A percentile compares a stretch with the other conserved stretches of the same genome.
phyloP scores from a whole-genome alignment of 306 rosid genomes.

The Spatholobus suberectus region DNA sequence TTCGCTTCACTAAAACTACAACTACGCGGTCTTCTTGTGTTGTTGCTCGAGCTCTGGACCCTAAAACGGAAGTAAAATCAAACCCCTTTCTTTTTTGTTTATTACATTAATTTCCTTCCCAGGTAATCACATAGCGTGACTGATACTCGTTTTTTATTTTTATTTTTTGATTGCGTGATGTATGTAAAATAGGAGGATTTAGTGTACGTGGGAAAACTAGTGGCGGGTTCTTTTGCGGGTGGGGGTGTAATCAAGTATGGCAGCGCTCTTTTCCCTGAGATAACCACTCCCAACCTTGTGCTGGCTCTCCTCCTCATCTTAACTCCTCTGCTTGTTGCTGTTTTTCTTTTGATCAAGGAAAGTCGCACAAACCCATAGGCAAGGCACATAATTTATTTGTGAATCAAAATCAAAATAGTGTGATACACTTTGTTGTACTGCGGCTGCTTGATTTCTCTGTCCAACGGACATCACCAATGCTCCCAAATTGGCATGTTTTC shows the following conservation, averaged over 20 bases:
- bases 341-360: slow-evolving; percentile 67
- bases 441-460: no score
- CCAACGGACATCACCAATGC: no score
- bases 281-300: slow-evolving; percentile 74
- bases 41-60: slow-evolving; percentile 57
- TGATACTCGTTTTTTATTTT: no score
- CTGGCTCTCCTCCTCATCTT: slow-evolving; percentile 64
- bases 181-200: slow-evolving; percentile 61
- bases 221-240: slow-evolving; percentile 62
- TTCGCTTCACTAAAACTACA: slow-evolving; percentile 37
- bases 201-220: slow-evolving; percentile 59
- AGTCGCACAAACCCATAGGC: slow-evolving; percentile 42
- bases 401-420: no score
- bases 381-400: not conserved
- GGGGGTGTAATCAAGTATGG: slow-evolving; percentile 77
- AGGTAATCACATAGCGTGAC: no score
- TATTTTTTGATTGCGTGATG: no score
- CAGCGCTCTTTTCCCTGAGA: slow-evolving; percentile 67
- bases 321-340: slow-evolving; percentile 63
- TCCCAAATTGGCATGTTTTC: no score
- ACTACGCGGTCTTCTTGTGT: slow-evolving; percentile 12
- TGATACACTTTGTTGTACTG: no score
- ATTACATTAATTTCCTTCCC: not conserved
- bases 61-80: slow-evolving; percentile 48
- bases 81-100: not conserved